phyloP scores from a whole-genome alignment of 345 rosid species.

The Aurinia saxatilis region DNA sequence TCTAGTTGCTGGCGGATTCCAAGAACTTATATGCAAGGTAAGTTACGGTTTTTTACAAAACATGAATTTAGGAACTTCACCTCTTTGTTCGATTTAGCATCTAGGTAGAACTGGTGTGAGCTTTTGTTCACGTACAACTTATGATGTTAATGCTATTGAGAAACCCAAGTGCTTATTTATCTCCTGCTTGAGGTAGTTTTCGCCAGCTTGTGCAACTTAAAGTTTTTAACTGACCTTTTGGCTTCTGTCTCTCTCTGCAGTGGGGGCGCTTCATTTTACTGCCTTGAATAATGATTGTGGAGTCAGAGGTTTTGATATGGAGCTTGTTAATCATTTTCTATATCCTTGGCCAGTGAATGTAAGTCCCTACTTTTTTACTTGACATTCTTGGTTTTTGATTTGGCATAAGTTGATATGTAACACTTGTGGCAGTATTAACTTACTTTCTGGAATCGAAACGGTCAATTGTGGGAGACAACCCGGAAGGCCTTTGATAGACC shows the following conservation, averaged over 20 bases:
- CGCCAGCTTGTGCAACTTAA: not conserved
- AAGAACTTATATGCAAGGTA: constrained; percentile 60
- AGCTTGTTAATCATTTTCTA: constrained; percentile 44
- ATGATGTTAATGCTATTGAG: constrained; percentile 86
- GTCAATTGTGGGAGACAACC: constrained; percentile 66
- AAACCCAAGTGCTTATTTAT: constrained; percentile 43
- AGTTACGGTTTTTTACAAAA: not conserved
- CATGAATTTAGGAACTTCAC: constrained; percentile 2
- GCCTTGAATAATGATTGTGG: constrained; percentile 82
- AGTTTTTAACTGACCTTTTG: constrained; percentile 14
- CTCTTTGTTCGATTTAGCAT: constrained; percentile 36
- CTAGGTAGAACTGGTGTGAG: constrained; percentile 82
- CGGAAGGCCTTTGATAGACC: too few species aligned
- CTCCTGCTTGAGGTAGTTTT: constrained; percentile 3
- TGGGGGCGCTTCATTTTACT: constrained; percentile 63
- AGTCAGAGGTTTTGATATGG: constrained; percentile 81
- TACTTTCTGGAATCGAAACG: not conserved
- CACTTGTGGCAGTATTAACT: not conserved
- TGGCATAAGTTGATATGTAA: not conserved
- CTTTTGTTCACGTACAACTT: constrained; percentile 82
- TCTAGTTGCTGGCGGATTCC: constrained; percentile 57
- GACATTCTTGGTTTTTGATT: not conserved
- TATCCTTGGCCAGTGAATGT: constrained; percentile 82
- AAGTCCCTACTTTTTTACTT: constrained; percentile 23
- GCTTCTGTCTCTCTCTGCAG: constrained; percentile 29